Conservation (phyloP, 305 asterid species). For the Rubia balearica region DNA sequence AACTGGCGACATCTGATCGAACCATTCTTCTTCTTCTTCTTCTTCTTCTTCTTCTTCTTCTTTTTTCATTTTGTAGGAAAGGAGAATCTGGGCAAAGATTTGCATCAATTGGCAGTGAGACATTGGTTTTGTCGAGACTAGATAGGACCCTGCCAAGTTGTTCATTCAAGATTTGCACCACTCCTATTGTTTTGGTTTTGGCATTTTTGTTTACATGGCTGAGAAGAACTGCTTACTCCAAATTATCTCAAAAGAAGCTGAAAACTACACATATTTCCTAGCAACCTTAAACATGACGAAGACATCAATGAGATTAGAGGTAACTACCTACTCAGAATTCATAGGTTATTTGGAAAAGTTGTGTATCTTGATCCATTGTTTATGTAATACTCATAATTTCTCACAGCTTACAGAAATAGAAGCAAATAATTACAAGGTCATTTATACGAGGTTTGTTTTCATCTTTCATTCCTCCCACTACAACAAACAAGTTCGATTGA, state of each 20-base stretch:
- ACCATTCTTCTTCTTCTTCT: neutral
- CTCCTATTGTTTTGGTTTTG: conserved; percentile 35
- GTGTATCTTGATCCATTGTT: neutral
- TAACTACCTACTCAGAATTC: neutral
- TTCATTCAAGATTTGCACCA: conserved; percentile 31
- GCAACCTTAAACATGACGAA: conserved; percentile 9
- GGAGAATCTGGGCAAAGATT: conserved; percentile 56
- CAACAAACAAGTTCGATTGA: too few relatives aligned
- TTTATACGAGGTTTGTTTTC: neutral
- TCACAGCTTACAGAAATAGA: too few relatives aligned
- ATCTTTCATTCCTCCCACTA: neutral
- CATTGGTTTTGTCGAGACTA: conserved; percentile 31
- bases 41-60: too few relatives aligned
- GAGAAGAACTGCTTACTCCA: conserved; percentile 35
- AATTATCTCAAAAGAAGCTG: conserved; percentile 25
- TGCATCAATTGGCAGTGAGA: conserved; percentile 53
- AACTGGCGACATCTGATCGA: neutral
- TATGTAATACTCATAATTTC: neutral
- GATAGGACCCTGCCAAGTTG: conserved; percentile 25
- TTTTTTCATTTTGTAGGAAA: conserved; percentile 40
- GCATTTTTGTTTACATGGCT: conserved; percentile 30
- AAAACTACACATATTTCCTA: conserved; percentile 17
- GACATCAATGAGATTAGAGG: neutral
- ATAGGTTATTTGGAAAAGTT: neutral
- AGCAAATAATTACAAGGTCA: neutral